Conservation (phyloP, 148 eudicot genomes). For the Heliamphora exappendiculata region DNA sequence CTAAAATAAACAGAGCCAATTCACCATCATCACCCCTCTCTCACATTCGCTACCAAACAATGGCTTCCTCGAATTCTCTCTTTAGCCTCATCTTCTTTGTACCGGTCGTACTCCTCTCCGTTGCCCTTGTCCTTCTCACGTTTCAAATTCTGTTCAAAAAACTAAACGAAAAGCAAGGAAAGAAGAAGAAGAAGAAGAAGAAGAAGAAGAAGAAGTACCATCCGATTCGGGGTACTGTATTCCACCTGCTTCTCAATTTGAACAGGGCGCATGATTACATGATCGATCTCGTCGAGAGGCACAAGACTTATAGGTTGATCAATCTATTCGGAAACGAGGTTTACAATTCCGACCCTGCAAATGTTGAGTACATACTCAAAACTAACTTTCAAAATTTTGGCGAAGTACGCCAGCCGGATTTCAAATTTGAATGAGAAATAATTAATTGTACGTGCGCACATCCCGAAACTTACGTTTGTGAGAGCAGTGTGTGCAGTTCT, state of each 20-base stretch:
- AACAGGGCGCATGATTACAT: slow-evolving; percentile 47
- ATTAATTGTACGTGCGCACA: too few relatives aligned
- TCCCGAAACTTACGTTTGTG: too few relatives aligned
- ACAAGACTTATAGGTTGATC: slow-evolving; percentile 53
- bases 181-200: slow-evolving; percentile 18
- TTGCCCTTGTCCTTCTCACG: slow-evolving; percentile 14
- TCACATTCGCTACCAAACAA: too few relatives aligned
- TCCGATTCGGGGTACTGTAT: slow-evolving; percentile 47
- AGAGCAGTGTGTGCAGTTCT: too few relatives aligned
- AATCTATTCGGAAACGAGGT: slow-evolving; percentile 47
- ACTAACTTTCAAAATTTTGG: slow-evolving; percentile 53
- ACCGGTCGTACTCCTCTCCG: background rate
- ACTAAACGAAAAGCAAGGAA: background rate
- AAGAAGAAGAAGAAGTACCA: slow-evolving; percentile 35
- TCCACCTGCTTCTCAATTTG: slow-evolving; percentile 49
- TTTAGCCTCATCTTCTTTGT: background rate
- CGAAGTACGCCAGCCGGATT: slow-evolving; percentile 36
- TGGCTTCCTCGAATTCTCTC: slow-evolving; percentile 8
- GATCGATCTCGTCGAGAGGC: slow-evolving; percentile 46
- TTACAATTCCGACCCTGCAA: slow-evolving; percentile 62
- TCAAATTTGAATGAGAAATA: too few relatives aligned
- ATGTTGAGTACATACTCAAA: slow-evolving; percentile 61
- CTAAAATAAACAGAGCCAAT: too few relatives aligned
- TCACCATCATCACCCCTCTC: background rate
- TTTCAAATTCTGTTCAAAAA: slow-evolving; percentile 2